A percentile compares a stretch with the other conserved stretches of the same genome.
These are phyloP conservation scores for Candida chauliodis DNA, from an alignment of 805 yeast species.

Conservation along the genomic window DNA sequence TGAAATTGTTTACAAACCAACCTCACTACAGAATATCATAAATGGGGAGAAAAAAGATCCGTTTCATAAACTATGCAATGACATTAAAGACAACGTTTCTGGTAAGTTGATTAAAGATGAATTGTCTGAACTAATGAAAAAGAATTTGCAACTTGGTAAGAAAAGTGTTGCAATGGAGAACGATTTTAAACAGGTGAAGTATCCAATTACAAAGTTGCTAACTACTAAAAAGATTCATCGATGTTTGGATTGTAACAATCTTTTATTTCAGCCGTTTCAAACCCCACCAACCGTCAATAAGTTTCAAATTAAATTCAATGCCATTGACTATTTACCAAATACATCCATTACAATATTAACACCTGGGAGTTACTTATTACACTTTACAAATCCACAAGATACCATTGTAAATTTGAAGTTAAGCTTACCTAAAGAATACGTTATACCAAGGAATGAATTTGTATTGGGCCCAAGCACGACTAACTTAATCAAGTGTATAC, in stretches of 20 bases:
- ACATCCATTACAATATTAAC: slow-evolving; percentile 17
- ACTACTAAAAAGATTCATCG: slow-evolving; percentile 20
- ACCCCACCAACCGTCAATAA: slow-evolving; percentile 23
- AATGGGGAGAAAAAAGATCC: slow-evolving; percentile 10
- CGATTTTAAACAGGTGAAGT: background rate
- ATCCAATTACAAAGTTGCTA: slow-evolving; percentile 26
- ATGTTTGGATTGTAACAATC: slow-evolving; percentile 28
- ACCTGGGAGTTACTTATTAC: slow-evolving; percentile 20
- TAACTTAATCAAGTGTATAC: slow-evolving; percentile 27
- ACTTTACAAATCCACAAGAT: slow-evolving; percentile 30
- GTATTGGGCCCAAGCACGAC: slow-evolving; percentile 18
- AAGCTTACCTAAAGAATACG: slow-evolving; percentile 1
- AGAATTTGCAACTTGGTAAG: slow-evolving; percentile 4
- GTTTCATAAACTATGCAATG: slow-evolving; percentile 7
- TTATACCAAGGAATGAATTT: slow-evolving; percentile 25
- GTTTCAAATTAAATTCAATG: slow-evolving; percentile 26
- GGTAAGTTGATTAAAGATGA: background rate
- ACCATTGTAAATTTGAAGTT: slow-evolving; percentile 12
- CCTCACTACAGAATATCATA: slow-evolving; percentile 27
- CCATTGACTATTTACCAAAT: slow-evolving; percentile 32
- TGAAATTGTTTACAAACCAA: slow-evolving; percentile 37
- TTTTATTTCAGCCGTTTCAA: slow-evolving; percentile 23
- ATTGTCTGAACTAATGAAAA: background rate
- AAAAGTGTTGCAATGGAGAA: background rate
- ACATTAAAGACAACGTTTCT: slow-evolving; percentile 7